Evolutionary conservation across 1,139 yeast genomes (phyloP).

Genomic region (Sporopachydermia cereana): DNA sequence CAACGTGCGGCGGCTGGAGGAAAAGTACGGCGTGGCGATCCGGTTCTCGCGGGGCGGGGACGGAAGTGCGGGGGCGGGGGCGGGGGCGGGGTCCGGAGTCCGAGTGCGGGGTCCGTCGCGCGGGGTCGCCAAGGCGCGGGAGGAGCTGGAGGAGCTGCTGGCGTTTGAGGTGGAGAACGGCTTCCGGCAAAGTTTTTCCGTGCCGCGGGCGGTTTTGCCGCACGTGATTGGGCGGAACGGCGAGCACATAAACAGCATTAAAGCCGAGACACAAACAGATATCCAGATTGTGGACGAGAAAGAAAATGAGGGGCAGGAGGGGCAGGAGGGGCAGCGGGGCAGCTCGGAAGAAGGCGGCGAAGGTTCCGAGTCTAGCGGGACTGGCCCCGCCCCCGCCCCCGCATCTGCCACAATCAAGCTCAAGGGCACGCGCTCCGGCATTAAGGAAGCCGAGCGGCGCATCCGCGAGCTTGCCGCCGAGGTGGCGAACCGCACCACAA

Average conservation of each 20-base stretch:
- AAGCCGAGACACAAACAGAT: constrained; percentile 71
- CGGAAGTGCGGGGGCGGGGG: constrained; percentile 23
- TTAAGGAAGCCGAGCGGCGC: constrained; percentile 57
- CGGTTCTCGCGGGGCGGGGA: constrained; percentile 45
- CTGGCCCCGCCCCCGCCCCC: constrained; percentile 1
- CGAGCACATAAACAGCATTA: constrained; percentile 70
- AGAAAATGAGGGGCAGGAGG: constrained; percentile 28
- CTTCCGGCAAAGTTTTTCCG: constrained; percentile 44
- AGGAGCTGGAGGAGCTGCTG: constrained; percentile 73
- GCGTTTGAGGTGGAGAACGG: constrained; percentile 88
- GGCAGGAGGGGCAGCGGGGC: no score
- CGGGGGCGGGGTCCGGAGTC: constrained; percentile 44
- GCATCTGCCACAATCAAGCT: constrained; percentile 46
- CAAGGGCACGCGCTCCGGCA: constrained; percentile 72
- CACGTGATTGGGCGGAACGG: constrained; percentile 87
- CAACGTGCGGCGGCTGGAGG: constrained; percentile 77
- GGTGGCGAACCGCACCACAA: constrained; percentile 51
- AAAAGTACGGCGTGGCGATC: constrained; percentile 75
- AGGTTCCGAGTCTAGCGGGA: constrained; percentile 16
- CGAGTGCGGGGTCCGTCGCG: constrained; percentile 84
- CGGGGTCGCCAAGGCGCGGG: constrained; percentile 77
- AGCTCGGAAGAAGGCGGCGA: constrained; percentile 21
- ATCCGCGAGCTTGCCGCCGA: constrained; percentile 57
- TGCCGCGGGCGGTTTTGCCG: constrained; percentile 66
- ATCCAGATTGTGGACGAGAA: constrained; percentile 45